A percentile compares a stretch with the other conserved stretches of the same genome.
Conservation (phyloP, 345 rosid species). For the Corymbia maculata region DNA sequence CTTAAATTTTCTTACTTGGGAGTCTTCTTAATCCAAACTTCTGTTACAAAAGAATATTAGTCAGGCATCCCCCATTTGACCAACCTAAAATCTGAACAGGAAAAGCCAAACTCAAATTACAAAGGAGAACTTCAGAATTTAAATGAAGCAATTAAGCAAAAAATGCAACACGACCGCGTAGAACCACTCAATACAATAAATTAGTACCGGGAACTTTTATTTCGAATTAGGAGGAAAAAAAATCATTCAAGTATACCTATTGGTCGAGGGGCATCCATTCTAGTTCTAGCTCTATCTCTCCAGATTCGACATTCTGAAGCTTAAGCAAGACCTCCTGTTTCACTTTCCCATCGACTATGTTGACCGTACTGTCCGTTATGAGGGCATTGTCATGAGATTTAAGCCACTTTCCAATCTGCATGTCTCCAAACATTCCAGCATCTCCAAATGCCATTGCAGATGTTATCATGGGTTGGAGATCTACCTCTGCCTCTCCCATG, state of each 20-base stretch:
- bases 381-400: conserved; percentile 84
- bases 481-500: conserved; percentile 97
- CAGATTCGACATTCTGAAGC: conserved; percentile 96
- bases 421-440: conserved; percentile 78
- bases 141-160: not conserved
- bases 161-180: not conserved
- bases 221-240: not conserved
- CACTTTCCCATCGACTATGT: conserved; percentile 91
- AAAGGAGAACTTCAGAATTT: not conserved
- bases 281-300: conserved; percentile 63
- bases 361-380: conserved; percentile 68
- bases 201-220: not conserved
- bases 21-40: not conserved
- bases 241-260: conserved; percentile 11
- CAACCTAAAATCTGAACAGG: not conserved
- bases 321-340: conserved; percentile 57
- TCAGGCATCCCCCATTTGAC: not conserved
- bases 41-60: not conserved
- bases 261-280: conserved; percentile 84
- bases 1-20: conserved; percentile 35
- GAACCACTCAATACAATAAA: not conserved
- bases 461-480: conserved; percentile 81
- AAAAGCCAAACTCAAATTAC: not conserved
- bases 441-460: conserved; percentile 95
- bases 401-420: conserved; percentile 98